phyloP scores from a whole-genome alignment of 129 eudicot genomes.

The Ambrosia artemisiifolia region DNA sequence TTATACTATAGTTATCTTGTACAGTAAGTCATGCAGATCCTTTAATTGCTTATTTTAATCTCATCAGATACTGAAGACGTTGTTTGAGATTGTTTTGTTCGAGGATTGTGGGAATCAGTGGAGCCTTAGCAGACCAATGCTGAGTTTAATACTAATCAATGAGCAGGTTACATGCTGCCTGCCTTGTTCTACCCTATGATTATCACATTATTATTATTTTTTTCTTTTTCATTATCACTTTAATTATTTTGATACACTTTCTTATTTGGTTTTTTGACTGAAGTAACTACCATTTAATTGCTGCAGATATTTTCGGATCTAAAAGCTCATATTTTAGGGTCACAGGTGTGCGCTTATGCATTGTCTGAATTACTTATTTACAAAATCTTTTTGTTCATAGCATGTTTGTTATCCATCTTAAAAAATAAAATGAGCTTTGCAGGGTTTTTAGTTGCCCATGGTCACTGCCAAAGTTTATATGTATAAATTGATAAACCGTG shows the following conservation, averaged over 20 bases:
- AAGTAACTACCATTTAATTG: slow-evolving; percentile 17
- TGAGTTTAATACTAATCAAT: slow-evolving; percentile 82
- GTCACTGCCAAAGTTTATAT: too few relatives aligned
- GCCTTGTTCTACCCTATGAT: neutral
- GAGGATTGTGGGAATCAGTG: slow-evolving; percentile 82
- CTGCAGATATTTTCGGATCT: slow-evolving; percentile 76
- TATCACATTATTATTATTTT: neutral
- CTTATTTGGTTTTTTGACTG: slow-evolving; percentile 8
- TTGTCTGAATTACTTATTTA: too few relatives aligned
- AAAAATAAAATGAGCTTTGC: too few relatives aligned
- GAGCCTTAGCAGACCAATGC: slow-evolving; percentile 94
- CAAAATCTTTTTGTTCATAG: too few relatives aligned
- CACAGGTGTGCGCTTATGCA: slow-evolving; percentile 54
- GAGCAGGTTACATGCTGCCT: slow-evolving; percentile 53
- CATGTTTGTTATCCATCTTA: too few relatives aligned
- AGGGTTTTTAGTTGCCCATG: too few relatives aligned
- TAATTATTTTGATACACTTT: neutral
- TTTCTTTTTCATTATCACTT: neutral
- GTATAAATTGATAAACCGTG: too few relatives aligned
- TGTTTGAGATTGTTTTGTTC: slow-evolving; percentile 92
- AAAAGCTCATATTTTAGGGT: slow-evolving; percentile 80
- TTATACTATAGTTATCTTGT: too few relatives aligned
- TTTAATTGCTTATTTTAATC: neutral
- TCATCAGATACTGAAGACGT: slow-evolving; percentile 74
- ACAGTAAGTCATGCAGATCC: neutral